phyloP scores from a whole-genome alignment of 305 asterid species.

The Solanum hybrid region DNA sequence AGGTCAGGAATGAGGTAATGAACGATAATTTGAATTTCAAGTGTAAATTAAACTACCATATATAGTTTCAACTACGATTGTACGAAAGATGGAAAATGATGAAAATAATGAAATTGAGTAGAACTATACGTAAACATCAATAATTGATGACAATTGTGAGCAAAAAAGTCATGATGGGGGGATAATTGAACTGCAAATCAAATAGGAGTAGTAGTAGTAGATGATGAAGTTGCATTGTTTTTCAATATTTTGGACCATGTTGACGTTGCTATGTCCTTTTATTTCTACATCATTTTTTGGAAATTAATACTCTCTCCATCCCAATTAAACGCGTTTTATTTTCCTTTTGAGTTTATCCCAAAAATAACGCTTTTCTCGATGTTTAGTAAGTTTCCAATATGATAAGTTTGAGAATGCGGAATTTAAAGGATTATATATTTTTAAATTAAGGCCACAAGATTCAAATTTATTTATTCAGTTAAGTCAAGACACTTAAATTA shows the following conservation, averaged over 20 bases:
- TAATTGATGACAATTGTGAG: not conserved
- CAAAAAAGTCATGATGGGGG: not conserved
- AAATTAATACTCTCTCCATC: not conserved
- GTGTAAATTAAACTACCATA: not conserved
- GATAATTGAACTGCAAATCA: not conserved
- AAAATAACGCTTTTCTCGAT: too few relatives aligned
- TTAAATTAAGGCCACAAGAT: not conserved
- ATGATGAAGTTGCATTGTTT: not conserved
- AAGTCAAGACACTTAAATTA: not conserved
- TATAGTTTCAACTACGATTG: not conserved
- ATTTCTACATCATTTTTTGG: not conserved
- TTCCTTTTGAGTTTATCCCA: not conserved
- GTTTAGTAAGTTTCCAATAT: too few relatives aligned
- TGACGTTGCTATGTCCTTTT: not conserved
- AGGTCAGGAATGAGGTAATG: not conserved
- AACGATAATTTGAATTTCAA: not conserved
- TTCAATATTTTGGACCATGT: not conserved
- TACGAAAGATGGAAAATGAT: not conserved
- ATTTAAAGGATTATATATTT: not conserved
- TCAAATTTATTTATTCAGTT: not conserved
- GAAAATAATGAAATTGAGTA: not conserved
- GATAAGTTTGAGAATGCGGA: not conserved
- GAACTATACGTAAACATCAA: not conserved
- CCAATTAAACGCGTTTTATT: not conserved
- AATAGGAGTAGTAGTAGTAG: not conserved